A percentile compares a stretch with the other conserved stretches of the same genome.
These are phyloP conservation scores for Phialophora macrospora DNA, from an alignment of 2,329 filamentous ascomycete genomes.

Conservation along the genomic window DNA sequence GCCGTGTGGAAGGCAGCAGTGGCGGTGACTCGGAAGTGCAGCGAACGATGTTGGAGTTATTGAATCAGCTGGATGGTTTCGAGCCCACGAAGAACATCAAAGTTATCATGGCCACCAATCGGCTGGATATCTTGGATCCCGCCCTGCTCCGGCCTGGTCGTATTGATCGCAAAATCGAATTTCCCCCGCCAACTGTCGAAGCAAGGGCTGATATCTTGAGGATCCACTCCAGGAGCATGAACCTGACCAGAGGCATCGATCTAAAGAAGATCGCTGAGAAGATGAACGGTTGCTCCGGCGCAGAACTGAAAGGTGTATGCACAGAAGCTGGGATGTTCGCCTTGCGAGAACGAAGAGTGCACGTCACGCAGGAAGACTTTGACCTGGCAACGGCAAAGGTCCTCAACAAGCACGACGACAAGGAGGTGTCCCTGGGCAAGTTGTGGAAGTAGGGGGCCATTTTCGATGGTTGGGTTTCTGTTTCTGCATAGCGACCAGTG, in stretches of 20 bases:
- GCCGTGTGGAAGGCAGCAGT: conserved; percentile 91
- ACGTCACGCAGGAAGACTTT: conserved; percentile 99
- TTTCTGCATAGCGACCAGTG: conserved; percentile 27
- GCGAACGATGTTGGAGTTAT: conserved; percentile 95
- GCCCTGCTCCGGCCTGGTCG: conserved; percentile 93
- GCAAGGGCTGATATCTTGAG: conserved; percentile 95
- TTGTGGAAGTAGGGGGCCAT: conserved; percentile 68
- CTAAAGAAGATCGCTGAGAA: conserved; percentile 98
- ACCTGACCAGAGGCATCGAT: conserved; percentile 95
- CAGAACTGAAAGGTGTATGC: conserved; percentile 97
- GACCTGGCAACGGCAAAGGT: conserved; percentile 98
- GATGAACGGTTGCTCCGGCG: conserved; percentile 98
- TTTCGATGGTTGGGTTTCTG: conserved; percentile 7
- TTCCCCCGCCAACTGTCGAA: conserved; percentile 94
- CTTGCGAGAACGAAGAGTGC: conserved; percentile 89
- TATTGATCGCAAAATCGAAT: conserved; percentile 98
- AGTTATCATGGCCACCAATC: conserved; percentile 99
- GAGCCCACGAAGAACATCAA: conserved; percentile 99
- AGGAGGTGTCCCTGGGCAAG: conserved; percentile 89
- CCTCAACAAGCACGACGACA: conserved; percentile 99
- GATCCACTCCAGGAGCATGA: conserved; percentile 98
- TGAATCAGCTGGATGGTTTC: conserved; percentile 98
- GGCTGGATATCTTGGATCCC: conserved; percentile 94
- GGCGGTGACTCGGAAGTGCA: conserved; percentile 98
- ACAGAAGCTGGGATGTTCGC: conserved; percentile 99